Evolutionary conservation across 495 filamentous ascomycete species (phyloP), one percentile per base, ranked within the genome.

Genomic region (Pyrenula massariospora): DNA sequence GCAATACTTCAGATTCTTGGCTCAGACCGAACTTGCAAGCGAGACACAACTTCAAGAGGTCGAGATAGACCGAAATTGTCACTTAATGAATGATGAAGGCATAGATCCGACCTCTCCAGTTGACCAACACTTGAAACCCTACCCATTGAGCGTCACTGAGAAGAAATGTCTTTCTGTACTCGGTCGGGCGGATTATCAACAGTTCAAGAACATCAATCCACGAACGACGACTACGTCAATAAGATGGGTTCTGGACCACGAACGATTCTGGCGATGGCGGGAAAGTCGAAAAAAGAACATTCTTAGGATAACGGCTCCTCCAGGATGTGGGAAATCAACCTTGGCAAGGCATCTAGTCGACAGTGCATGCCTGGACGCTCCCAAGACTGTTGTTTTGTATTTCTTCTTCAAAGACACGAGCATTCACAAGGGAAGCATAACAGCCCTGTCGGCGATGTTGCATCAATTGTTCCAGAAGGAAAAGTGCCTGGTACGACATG

Each of bases 241-340:
- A 42, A 24, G 47, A 48, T 54, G 20, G 22, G 25, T 25, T n/a
- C 15, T 54, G 12, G 25, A 42, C 1, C n/a, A 54, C 22, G 20
- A 19, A n/a, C 36, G 31, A 11, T 42, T 5, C 2, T 1, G 24
- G 20, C 10, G 24, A 19, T 42, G 23, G 53, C 23, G 23, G 15
- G 54, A 56, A 20, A 62, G 10, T 15, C 0, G 55, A 22, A 20
- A 12, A 10, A 62, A 65, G 0, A 50, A 54, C 19, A 53, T 72
- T 2, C 68, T 83, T 10, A 76, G 73, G 69, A 69, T 81, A 11
- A 77, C 78, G 8, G 77, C 78, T 23, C 70, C 79, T 54, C 77
- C 78, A 2, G 77, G 78, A 10, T 80, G 75, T 60, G 78, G 79
- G 5, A 83, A 81, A 59, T 79, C 79, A 2, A 77, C 78, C 3